These are phyloP conservation scores for Suillus decipiens DNA, from an alignment of 768 basidiomycete genomes.

Conservation along the genomic window DNA sequence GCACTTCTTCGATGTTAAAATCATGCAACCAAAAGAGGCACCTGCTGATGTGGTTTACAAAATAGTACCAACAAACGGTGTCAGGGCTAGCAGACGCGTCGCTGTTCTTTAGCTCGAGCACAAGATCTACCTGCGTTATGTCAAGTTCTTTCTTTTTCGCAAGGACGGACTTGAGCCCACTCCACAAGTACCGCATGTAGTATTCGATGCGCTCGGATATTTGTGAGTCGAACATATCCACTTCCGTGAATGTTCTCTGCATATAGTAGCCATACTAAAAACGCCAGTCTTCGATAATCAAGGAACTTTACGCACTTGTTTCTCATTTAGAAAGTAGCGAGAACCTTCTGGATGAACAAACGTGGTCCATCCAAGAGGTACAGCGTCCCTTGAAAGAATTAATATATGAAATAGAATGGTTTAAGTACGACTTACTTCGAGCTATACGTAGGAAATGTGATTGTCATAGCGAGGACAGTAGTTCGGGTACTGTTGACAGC, in stretches of 20 bases:
- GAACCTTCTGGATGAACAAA: slow-evolving; percentile 41
- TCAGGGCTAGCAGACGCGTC: not conserved
- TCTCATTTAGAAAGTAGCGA: slow-evolving; percentile 53
- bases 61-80: not conserved
- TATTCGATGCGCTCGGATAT: not conserved
- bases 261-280: not conserved
- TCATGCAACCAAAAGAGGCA: not conserved
- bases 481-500: not conserved
- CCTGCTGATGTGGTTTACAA: not conserved
- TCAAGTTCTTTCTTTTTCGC: not conserved
- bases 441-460: not conserved
- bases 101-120: not conserved
- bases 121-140: not conserved
- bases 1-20: not conserved
- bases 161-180: not conserved
- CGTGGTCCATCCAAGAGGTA: slow-evolving; percentile 43
- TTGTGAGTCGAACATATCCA: not conserved
- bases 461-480: not conserved
- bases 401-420: not conserved
- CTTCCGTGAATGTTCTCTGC: not conserved
- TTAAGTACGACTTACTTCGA: not conserved
- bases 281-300: not conserved
- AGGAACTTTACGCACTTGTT: slow-evolving; percentile 38
- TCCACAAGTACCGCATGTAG: not conserved
- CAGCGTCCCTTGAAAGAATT: not conserved